Conservation (phyloP, 1,284 basidiomycete species). For the Ganoderma boninense region DNA sequence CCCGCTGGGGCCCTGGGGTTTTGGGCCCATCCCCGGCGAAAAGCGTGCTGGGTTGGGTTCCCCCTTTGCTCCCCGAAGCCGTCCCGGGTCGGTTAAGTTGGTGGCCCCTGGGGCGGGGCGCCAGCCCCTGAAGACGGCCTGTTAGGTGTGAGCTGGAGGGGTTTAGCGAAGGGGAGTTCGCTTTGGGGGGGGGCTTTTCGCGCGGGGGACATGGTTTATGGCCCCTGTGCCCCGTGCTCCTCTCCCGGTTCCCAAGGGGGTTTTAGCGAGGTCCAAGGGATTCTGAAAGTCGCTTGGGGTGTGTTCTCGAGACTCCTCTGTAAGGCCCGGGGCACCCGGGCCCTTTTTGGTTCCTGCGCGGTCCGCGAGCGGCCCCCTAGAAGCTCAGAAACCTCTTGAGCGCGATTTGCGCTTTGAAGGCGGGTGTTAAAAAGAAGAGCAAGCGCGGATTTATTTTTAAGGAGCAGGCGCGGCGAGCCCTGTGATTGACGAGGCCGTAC, state of each 20-base stretch:
- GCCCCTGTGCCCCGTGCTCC: not conserved
- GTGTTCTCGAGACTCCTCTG: constrained; percentile 1
- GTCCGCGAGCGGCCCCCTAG: constrained; percentile 7
- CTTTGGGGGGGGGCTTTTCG: not conserved
- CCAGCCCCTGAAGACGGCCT: constrained; percentile 15
- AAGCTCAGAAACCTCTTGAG: not conserved
- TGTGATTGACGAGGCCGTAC: not conserved
- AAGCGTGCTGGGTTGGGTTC: constrained; percentile 16
- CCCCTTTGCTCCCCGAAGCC: constrained; percentile 13
- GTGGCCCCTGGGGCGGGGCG: constrained; percentile 1
- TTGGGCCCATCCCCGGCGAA: constrained; percentile 19
- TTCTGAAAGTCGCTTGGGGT: constrained; percentile 4
- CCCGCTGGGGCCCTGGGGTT: constrained; percentile 22
- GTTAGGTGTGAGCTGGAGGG: not conserved
- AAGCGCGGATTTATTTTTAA: not conserved
- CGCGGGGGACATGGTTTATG: not conserved
- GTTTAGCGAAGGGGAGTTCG: not conserved
- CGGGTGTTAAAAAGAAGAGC: not conserved
- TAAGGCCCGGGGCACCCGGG: not conserved
- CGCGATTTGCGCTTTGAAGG: not conserved
- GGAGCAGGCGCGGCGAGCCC: not conserved
- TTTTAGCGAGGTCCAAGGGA: not conserved
- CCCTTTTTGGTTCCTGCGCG: not conserved
- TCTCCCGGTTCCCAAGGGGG: not conserved
- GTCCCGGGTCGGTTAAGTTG: constrained; percentile 8